A percentile compares a stretch with the other conserved stretches of the same genome.
Conservation (phyloP, 306 rosid species). For the Sindora glabra region DNA sequence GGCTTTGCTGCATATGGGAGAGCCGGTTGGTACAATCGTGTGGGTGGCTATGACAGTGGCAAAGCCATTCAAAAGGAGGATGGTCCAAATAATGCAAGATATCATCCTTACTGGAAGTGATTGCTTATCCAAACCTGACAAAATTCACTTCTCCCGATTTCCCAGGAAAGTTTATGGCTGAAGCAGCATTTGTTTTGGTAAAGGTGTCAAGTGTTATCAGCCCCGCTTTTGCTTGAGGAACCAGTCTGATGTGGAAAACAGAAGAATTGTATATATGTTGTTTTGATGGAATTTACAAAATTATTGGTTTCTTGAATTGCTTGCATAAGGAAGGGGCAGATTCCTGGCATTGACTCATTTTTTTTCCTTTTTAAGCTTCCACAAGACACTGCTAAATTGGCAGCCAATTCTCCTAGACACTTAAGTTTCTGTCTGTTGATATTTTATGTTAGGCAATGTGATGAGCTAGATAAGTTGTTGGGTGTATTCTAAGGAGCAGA, state of each 20-base stretch:
- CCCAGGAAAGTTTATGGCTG: not conserved
- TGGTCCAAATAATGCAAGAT: slow-evolving; percentile 35
- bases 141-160: not conserved
- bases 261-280: not conserved
- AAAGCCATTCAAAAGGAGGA: slow-evolving; percentile 28
- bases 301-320: not conserved
- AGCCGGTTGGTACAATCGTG: slow-evolving; percentile 7
- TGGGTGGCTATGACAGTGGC: slow-evolving; percentile 16
- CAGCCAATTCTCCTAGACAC: not conserved
- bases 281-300: not conserved
- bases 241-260: not conserved
- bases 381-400: not conserved
- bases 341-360: too few species aligned
- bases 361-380: not conserved
- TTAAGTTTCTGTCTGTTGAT: not conserved
- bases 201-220: too few species aligned
- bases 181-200: not conserved
- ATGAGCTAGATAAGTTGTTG: not conserved
- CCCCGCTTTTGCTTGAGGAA: not conserved
- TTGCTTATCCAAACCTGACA: not conserved
- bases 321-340: not conserved
- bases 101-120: slow-evolving; percentile 47
- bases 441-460: not conserved
- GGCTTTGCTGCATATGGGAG: slow-evolving; percentile 26
- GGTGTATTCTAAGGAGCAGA: too few species aligned